A percentile compares a stretch with the other conserved stretches of the same genome.
Evolutionary conservation across 345 rosid species (phyloP).

Genomic region (Melaleuca quinquenervia): DNA sequence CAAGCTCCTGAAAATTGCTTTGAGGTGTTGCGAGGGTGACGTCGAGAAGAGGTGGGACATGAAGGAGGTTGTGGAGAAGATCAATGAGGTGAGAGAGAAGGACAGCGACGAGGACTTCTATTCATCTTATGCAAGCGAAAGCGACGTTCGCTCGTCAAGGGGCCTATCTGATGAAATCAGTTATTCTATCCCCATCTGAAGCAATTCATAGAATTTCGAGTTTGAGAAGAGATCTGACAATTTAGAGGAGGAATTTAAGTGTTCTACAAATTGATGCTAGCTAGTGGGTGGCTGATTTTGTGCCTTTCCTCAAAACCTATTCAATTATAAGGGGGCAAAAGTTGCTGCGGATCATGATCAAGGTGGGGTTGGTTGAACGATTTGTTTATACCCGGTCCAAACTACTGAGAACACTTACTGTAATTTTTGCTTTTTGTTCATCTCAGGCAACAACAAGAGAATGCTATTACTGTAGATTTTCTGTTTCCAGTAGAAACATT

Average conservation of each 20-base stretch:
- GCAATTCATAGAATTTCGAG: not conserved
- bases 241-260: not conserved
- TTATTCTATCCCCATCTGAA: not conserved
- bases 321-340: not conserved
- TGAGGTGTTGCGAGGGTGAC: slow-evolving; percentile 56
- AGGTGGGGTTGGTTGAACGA: not conserved
- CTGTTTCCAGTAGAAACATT: not conserved
- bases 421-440: not conserved
- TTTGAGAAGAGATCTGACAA: not conserved
- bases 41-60: slow-evolving; percentile 72
- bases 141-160: slow-evolving; percentile 20
- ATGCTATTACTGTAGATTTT: not conserved
- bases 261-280: not conserved
- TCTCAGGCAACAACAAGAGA: not conserved
- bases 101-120: slow-evolving; percentile 37
- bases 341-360: not conserved
- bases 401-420: not conserved
- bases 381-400: not conserved
- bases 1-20: slow-evolving; percentile 50
- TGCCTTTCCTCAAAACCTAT: not conserved
- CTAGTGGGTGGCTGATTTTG: not conserved
- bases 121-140: slow-evolving; percentile 43
- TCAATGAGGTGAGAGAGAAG: slow-evolving; percentile 47
- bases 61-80: slow-evolving; percentile 49
- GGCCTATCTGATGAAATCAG: slow-evolving; percentile 23